phyloP scores from a whole-genome alignment of 148 eudicot genomes.

The Polygonum maritimum region DNA sequence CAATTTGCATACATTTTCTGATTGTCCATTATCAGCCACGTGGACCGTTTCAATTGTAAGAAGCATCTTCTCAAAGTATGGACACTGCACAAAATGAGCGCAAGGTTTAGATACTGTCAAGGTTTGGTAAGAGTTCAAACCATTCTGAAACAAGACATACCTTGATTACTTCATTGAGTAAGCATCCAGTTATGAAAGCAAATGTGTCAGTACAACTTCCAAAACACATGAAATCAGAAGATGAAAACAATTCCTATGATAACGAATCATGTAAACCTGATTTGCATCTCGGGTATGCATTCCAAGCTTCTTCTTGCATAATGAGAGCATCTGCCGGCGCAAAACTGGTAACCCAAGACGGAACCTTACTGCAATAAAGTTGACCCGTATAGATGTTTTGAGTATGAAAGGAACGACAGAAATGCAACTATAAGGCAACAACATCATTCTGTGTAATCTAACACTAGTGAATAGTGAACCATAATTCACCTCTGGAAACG shows the following conservation, averaged over 20 bases:
- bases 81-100: constrained; percentile 34
- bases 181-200: not conserved
- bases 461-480: not conserved
- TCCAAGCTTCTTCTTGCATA: constrained; percentile 72
- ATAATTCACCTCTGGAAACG: constrained; percentile 48
- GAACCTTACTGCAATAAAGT: constrained; percentile 48
- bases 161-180: constrained; percentile 10
- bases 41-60: constrained; percentile 58
- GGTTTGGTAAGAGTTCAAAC: not conserved
- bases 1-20: constrained; percentile 39
- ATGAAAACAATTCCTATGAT: not conserved
- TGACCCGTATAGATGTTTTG: not conserved
- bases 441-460: not conserved
- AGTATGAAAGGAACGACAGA: not conserved
- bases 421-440: not conserved
- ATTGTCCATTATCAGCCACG: constrained; percentile 45
- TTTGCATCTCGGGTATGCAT: constrained; percentile 66
- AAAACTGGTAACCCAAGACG: constrained; percentile 54
- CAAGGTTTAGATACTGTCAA: not conserved
- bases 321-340: constrained; percentile 54
- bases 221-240: not conserved
- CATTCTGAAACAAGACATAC: not conserved
- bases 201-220: constrained; percentile 16
- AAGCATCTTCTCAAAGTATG: constrained; percentile 39
- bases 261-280: constrained; percentile 30